Percentiles rank a stretch among this genome's conserved stretches.
These are phyloP conservation scores for Begonia fuchsioides DNA, from an alignment of 306 rosid genomes.

Conservation along the genomic window DNA sequence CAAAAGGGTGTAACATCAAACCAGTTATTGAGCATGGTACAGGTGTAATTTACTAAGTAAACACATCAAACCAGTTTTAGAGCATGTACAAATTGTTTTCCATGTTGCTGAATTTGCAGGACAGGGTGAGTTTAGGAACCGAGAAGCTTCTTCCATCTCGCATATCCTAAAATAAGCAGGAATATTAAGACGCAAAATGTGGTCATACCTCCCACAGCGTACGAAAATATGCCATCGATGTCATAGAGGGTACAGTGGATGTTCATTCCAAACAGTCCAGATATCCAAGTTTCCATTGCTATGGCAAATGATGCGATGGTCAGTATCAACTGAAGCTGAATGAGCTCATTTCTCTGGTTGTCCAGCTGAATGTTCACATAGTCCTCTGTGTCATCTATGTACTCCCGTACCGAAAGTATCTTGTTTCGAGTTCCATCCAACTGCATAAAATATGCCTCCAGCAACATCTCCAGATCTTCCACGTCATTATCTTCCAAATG, in stretches of 20 bases:
- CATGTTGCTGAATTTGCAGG: background rate
- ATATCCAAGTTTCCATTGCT: conserved; percentile 55
- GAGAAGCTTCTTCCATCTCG: conserved; percentile 81
- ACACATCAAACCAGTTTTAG: too few relatives aligned
- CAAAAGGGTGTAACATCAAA: too few relatives aligned
- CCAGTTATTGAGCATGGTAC: too few relatives aligned
- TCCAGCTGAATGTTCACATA: conserved; percentile 94
- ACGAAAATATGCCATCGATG: conserved; percentile 24
- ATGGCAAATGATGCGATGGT: conserved; percentile 84
- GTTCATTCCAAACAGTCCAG: conserved; percentile 83
- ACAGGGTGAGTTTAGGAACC: conserved; percentile 37
- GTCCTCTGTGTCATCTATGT: conserved; percentile 95
- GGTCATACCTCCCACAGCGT: conserved; percentile 25
- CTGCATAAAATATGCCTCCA: conserved; percentile 97
- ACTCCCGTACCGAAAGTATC: conserved; percentile 92
- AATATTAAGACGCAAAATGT: conserved; percentile 36
- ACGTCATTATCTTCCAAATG: conserved; percentile 50
- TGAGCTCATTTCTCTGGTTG: conserved; percentile 91
- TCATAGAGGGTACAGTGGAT: conserved; percentile 41
- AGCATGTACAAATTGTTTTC: too few relatives aligned
- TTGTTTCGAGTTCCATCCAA: conserved; percentile 94
- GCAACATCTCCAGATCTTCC: conserved; percentile 97
- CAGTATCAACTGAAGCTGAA: conserved; percentile 87
- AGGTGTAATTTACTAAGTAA: too few relatives aligned
- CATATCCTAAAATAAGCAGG: conserved; percentile 61